Evolutionary conservation across 2,329 filamentous ascomycete species (phyloP), one percentile per base, ranked within the genome.

Genomic region (Xylariomycetidae sp.): DNA sequence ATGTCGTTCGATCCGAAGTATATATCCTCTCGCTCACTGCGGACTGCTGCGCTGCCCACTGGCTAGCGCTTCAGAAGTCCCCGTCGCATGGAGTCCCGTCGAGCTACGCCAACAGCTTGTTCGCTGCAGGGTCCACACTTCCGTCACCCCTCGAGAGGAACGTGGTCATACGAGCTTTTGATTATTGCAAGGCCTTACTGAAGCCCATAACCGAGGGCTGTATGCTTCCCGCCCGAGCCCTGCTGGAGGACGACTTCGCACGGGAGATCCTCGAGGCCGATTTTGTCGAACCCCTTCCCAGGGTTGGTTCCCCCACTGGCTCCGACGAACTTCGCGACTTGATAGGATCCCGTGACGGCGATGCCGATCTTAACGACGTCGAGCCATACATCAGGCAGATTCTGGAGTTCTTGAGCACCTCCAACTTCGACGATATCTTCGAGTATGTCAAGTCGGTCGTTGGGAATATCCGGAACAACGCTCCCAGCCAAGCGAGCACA

Each of bases 21-120:
- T 82, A 79, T 47, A 61, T 82, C n/a, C 57, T 82, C 31, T 68
- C 72, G 29, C 61, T 83, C 25, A 65, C 78, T 22, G 74, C 77
- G 50, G 77, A 82, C 48, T 83, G 79, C 51, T 82, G 76, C 46
- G 67, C 70, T 31, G 69, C 71, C 33, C 70, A 79, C 50, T 82
- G 77, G 76, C 59, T 68, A 18, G 57, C 61, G 24, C 50, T 69
- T 26, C 59, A 64, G 35, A 48, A 47, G 19, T 42, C 47, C 14
- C 40, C 20, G 27, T 36, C 49, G 10, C 42, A 50, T 26, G 44
- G 35, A 14, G 34, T 40, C n/a, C 32, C 28, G 17, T 29, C 31
- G 4, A 29, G 20, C 18, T 22, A 36, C 19, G n/a, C n/a, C n/a
- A n/a, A n/a, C n/a, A n/a, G n/a, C n/a, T n/a, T n/a, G n/a, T n/a